Percentiles rank a stretch among this genome's conserved stretches.
phyloP scores from a whole-genome alignment of 2,329 filamentous ascomycete genomes.

The Cercospora janseana region DNA sequence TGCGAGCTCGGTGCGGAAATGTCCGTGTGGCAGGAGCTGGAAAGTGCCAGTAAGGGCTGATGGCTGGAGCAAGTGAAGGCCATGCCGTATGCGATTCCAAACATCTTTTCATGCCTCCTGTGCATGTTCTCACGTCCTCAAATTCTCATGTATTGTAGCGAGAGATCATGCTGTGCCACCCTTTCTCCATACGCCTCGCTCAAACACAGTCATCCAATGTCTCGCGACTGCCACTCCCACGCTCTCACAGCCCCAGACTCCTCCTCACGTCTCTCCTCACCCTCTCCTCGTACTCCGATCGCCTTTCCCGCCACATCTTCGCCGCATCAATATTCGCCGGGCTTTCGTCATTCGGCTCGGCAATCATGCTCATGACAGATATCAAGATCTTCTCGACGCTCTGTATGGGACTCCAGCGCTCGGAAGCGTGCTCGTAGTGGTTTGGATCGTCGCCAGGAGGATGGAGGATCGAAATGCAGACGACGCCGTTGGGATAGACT shows the following conservation, averaged over 20 bases:
- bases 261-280: slow-evolving; percentile 79
- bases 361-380: slow-evolving; percentile 96
- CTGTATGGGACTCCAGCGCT: slow-evolving; percentile 95
- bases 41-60: too few species aligned
- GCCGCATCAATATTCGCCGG: slow-evolving; percentile 95
- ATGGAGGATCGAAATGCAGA: slow-evolving; percentile 98
- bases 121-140: too few species aligned
- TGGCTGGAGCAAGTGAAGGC: not conserved
- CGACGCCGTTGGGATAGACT: slow-evolving; percentile 90
- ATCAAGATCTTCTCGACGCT: slow-evolving; percentile 97
- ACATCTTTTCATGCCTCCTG: too few species aligned
- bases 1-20: too few species aligned
- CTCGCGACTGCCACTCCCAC: not conserved
- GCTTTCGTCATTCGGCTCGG: slow-evolving; percentile 94
- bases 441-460: slow-evolving; percentile 95
- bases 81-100: not conserved
- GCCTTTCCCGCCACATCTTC: slow-evolving; percentile 88
- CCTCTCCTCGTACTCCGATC: slow-evolving; percentile 78
- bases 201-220: not conserved
- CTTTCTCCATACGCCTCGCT: slow-evolving; percentile 7
- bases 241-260: slow-evolving; percentile 67
- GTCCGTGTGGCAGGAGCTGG: too few species aligned
- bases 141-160: slow-evolving; percentile 1
- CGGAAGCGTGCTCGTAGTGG: slow-evolving; percentile 93
- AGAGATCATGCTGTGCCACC: not conserved